phyloP scores from a whole-genome alignment of 768 basidiomycete genomes.

The Boletus reticulatus region DNA sequence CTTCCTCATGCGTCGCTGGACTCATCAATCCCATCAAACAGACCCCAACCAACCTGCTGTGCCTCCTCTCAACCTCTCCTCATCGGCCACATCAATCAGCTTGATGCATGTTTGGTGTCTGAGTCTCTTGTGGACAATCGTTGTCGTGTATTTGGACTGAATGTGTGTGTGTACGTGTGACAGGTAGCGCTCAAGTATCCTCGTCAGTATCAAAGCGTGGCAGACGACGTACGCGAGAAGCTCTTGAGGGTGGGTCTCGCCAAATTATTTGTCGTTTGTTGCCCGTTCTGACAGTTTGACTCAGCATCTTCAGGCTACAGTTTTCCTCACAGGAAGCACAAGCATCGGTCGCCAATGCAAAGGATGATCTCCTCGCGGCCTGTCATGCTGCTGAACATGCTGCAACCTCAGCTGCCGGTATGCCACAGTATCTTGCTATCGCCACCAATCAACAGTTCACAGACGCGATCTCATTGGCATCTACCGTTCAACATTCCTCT shows the following conservation, averaged over 20 bases:
- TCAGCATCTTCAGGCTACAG: conserved; percentile 73
- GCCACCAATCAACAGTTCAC: conserved; percentile 80
- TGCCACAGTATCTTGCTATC: conserved; percentile 86
- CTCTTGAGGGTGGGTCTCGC: too few relatives aligned
- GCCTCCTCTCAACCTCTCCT: too few relatives aligned
- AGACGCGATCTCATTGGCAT: conserved; percentile 81
- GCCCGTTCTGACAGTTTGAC: not conserved
- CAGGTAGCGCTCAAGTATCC: conserved; percentile 60
- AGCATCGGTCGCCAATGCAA: conserved; percentile 64
- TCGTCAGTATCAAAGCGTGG: conserved; percentile 45
- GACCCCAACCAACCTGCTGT: too few relatives aligned
- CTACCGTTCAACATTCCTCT: conserved; percentile 91
- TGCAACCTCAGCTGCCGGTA: conserved; percentile 75
- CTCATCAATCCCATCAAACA: too few relatives aligned
- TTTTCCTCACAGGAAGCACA: conserved; percentile 70
- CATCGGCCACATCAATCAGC: too few relatives aligned
- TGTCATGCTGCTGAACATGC: conserved; percentile 85
- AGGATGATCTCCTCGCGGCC: conserved; percentile 72
- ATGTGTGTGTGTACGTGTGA: not conserved
- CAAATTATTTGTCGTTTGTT: not conserved
- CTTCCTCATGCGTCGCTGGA: too few relatives aligned
- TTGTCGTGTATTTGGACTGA: not conserved
- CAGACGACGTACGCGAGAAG: conserved; percentile 49
- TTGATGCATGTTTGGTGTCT: conserved; percentile 9
- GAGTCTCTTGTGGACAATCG: not conserved